phyloP scores from a whole-genome alignment of 108 stramenopile genomes.

The Pseudonitzschia pungens region DNA sequence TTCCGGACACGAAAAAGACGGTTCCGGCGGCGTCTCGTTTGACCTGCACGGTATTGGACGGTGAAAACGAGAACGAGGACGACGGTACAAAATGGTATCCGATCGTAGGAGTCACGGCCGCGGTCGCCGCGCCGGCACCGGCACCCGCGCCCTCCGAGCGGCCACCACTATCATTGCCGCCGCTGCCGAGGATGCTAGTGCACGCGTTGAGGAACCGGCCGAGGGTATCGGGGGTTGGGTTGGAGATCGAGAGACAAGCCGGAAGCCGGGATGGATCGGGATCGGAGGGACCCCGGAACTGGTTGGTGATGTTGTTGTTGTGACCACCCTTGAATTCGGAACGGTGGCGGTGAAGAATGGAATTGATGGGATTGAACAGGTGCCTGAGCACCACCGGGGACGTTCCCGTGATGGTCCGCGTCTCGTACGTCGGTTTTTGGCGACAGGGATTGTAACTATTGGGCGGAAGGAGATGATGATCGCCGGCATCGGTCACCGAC shows the following conservation, averaged over 20 bases:
- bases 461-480: no score
- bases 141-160: not conserved
- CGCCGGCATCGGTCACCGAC: no score
- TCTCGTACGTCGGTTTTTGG: not conserved
- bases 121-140: no score
- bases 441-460: not conserved
- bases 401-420: conserved; percentile 11
- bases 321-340: no score
- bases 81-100: conserved; percentile 12
- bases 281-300: not conserved
- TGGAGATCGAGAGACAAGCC: conserved; percentile 20
- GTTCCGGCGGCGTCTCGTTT: not conserved
- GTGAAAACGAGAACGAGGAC: not conserved
- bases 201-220: conserved; percentile 35
- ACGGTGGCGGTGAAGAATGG: not conserved
- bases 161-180: no score
- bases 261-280: not conserved
- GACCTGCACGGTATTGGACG: not conserved
- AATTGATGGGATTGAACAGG: conserved; percentile 28
- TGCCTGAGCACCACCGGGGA: conserved; percentile 28
- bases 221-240: conserved; percentile 30
- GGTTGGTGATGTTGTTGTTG: no score
- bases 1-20: conserved; percentile 14
- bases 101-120: not conserved
- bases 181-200: not conserved